Evolutionary conservation across 2,329 filamentous ascomycete species (phyloP), one percentile per base, ranked within the genome.

Genomic region (Epichloe sp.): DNA sequence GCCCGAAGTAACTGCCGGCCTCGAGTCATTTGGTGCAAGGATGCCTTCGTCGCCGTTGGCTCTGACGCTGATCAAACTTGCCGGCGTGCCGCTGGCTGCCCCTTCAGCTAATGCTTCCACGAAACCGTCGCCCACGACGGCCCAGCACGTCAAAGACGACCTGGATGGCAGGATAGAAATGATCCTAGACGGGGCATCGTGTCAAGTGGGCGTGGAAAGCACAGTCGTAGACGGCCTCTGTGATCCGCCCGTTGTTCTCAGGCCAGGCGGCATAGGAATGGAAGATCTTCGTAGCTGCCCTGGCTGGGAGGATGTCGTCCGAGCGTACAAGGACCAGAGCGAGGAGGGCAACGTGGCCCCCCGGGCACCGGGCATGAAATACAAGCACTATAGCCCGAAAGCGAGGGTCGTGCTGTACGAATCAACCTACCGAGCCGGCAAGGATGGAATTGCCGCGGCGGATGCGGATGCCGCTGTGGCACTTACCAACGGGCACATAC

Each of bases 361-460:
- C 0, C 77, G 88, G 52, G 93, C 93, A 1, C 93, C 93, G 0
- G 93, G 93, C 1, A 98, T 98, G 93, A 98, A 98, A 69, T 98
- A 98, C 65, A 88, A 93, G 63, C 93, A 98, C 65, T 98, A 98
- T 63, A 95, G 90, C 43, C 93, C 93, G 1, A 87, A 83, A 65
- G 94, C 93, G 1, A 81, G 77, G 44, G 90, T 98, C 2, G 72
- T 95, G 14, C 73, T 97, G 2, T 95, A 89, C 63, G 88, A 95
- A 64, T 68, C 78, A 26, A 66, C 62, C 38, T 70, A 63, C 64
- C 55, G 54, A 12, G 58, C 54, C 11, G 65, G 68, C 21, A 56
- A 58, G 43, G 61, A 61, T 10, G 71, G 71, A 7, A 61, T 75
- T 37, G 56, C 62, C 12, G 17, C 54, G 5, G 62, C 61, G 31